Percentiles rank a stretch among this genome's conserved stretches.
These are phyloP conservation scores for Cutaneotrichosporon sp. DNA, from an alignment of 1,284 basidiomycete genomes.

Conservation along the genomic window DNA sequence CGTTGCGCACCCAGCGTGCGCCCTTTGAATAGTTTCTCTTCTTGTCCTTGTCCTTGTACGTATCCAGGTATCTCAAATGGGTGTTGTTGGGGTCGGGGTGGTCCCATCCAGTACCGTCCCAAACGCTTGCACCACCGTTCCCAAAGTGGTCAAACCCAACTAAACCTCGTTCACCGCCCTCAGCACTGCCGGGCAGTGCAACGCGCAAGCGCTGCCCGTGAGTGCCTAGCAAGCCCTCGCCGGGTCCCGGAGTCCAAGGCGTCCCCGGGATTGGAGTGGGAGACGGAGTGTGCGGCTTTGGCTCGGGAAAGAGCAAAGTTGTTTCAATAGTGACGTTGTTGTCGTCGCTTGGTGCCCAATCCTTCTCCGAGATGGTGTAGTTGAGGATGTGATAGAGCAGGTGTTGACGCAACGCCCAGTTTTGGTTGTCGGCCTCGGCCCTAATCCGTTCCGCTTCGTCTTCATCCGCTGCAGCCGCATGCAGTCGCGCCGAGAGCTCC, in stretches of 20 bases:
- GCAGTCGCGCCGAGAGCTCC: not conserved
- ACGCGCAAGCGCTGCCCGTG: conserved; percentile 76
- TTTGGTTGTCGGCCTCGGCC: conserved; percentile 63
- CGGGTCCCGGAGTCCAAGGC: conserved; percentile 76
- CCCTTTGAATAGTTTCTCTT: conserved; percentile 29
- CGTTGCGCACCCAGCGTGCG: conserved; percentile 59
- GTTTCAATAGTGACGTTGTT: conserved; percentile 46
- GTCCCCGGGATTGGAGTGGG: conserved; percentile 56
- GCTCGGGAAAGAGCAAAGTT: conserved; percentile 67
- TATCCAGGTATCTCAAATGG: not conserved
- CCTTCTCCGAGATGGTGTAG: conserved; percentile 57
- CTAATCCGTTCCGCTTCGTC: conserved; percentile 20
- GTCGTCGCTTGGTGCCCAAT: conserved; percentile 7
- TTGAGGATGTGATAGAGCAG: conserved; percentile 94
- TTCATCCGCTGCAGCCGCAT: conserved; percentile 27
- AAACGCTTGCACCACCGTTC: conserved; percentile 54
- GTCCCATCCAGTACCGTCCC: conserved; percentile 41
- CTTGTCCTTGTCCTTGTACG: conserved; percentile 16
- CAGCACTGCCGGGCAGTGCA: conserved; percentile 45
- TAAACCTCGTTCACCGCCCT: conserved; percentile 51
- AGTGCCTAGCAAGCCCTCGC: conserved; percentile 66
- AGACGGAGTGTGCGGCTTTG: conserved; percentile 59
- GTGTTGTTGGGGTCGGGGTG: conserved; percentile 2
- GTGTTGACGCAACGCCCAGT: conserved; percentile 67
- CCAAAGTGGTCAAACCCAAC: conserved; percentile 71